Percentiles rank a stretch among this genome's conserved stretches.
phyloP scores from a whole-genome alignment of 768 basidiomycete genomes.

The Lactifluus subvellereus region DNA sequence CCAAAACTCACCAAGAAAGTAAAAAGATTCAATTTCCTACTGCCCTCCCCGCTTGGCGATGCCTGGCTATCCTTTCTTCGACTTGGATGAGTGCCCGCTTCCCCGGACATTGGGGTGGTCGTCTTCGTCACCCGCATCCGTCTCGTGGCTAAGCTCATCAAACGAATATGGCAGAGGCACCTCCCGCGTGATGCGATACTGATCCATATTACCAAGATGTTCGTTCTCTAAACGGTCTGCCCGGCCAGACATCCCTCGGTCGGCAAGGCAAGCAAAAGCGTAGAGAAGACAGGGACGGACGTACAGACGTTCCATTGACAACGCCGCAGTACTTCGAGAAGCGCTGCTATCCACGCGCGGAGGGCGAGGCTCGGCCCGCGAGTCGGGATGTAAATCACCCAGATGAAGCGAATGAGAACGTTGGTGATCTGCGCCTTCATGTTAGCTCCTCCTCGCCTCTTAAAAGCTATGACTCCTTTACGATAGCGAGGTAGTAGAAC shows the following conservation, averaged over 20 bases:
- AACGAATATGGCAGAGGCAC: conserved; percentile 75
- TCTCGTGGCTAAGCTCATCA: conserved; percentile 40
- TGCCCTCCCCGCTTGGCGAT: not conserved
- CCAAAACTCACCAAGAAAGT: not conserved
- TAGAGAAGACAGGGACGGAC: conserved; percentile 27
- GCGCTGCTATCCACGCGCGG: conserved; percentile 59
- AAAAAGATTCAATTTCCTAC: not conserved
- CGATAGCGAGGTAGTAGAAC: conserved; percentile 77
- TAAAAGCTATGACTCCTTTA: conserved; percentile 31
- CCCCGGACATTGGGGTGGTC: conserved; percentile 6
- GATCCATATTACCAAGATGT: conserved; percentile 89
- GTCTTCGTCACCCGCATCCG: conserved; percentile 39
- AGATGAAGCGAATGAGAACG: conserved; percentile 70
- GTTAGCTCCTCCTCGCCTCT: not conserved
- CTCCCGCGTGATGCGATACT: conserved; percentile 83
- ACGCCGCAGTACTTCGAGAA: conserved; percentile 74
- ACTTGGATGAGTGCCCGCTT: not conserved
- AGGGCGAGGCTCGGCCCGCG: conserved; percentile 43
- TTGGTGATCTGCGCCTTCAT: conserved; percentile 53
- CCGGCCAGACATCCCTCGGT: not conserved
- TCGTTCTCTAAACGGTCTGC: conserved; percentile 83
- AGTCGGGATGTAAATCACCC: conserved; percentile 70
- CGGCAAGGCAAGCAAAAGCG: conserved; percentile 6
- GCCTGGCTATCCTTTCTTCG: not conserved
- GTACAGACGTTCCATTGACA: conserved; percentile 91